Base-by-base conservation (phyloP, 2,329 filamentous ascomycete genomes). In the Herpotrichia juniperi region DNA sequence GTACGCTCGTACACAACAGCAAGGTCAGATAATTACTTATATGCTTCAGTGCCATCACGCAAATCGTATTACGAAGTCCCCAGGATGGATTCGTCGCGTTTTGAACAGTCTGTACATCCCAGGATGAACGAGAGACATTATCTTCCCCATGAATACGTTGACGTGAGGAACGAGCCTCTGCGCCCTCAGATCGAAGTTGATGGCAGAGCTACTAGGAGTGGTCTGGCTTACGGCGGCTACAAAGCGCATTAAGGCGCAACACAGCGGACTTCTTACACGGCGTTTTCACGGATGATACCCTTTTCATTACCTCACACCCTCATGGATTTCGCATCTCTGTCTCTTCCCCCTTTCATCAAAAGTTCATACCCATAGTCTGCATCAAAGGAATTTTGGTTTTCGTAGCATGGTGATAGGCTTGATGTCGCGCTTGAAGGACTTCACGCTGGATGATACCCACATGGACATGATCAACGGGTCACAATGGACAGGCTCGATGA, bases 231-330 rank as follows among this genome's bases (percentile, higher is more conserved):
- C 12, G 37, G 37, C 37, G 37, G 19, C 2, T 40, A 40, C 37
- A 16, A 22, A 24, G 11, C n/a, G 21, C 37, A 40, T 40, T 40
- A 24, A 40, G 19, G 37, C 37, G 19, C 21, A 25, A 14, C 10
- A 24, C 21, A 11, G 21, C 8, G 16, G 21, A 21, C 22, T 19
- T 19, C 19, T 40, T 24, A 24, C 37, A 24, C 19, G 37, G 37
- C 37, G 37, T 40, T 40, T 40, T 24, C 31, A 34, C 31, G 31
- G 31, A 34, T 34, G 31, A 34, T 34, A 10, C 31, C n/a, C 34
- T 35, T 37, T 17, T 37, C 37, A 40, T 40, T 40, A 7, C 16
- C 34, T 19, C 16, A 19, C 16, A 19, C 17, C 16, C 16, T 19
- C 16, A 17, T 21, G 34, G 34, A 37, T 17, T 37, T 7, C 21